phyloP scores from a whole-genome alignment of 192 early-diverging fungal genomes.

The Dispira simplex region DNA sequence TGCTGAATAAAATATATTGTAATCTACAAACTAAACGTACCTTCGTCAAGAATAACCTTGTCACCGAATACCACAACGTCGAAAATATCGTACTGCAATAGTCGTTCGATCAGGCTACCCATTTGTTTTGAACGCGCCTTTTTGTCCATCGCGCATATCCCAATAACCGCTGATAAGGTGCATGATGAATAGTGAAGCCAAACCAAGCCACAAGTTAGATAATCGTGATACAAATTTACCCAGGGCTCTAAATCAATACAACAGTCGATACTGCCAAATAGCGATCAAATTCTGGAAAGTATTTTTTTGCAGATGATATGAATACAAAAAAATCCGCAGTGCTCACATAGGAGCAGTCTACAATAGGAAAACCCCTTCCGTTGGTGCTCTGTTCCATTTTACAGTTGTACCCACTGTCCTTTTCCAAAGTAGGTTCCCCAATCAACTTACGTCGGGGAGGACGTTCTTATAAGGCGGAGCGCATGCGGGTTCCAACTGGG shows the following conservation, averaged over 20 bases:
- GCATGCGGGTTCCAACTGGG: neutral
- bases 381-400: too few species aligned
- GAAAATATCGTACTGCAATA: constrained; percentile 50
- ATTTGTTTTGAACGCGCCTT: constrained; percentile 95
- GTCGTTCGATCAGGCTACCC: constrained; percentile 75
- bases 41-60: constrained; percentile 92
- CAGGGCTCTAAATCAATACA: neutral
- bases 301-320: neutral
- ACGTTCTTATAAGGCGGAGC: neutral
- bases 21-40: constrained; percentile 16
- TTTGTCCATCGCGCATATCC: constrained; percentile 82
- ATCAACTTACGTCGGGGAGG: neutral
- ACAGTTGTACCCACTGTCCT: neutral
- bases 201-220: neutral
- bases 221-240: neutral
- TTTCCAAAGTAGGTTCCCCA: too few species aligned
- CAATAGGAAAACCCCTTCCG: too few species aligned
- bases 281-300: neutral
- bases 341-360: neutral
- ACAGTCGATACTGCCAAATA: neutral
- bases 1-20: too few species aligned
- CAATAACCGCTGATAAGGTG: constrained; percentile 33
- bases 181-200: neutral
- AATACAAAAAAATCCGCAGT: neutral
- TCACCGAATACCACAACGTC: constrained; percentile 88